These are phyloP conservation scores for Pleurotus tuber-regium DNA, from an alignment of 768 basidiomycete genomes.

Conservation along the genomic window DNA sequence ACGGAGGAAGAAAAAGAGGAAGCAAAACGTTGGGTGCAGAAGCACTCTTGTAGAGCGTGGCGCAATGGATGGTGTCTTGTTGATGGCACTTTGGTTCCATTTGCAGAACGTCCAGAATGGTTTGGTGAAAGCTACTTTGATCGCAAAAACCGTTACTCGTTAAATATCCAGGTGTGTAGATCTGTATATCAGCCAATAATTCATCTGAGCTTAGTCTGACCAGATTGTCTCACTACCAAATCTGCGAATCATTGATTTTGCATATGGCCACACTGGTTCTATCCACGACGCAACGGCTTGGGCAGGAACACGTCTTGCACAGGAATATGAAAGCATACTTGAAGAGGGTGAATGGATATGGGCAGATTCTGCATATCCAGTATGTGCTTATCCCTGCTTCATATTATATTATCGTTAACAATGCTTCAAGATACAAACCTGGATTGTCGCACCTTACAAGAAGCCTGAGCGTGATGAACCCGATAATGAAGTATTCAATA, in stretches of 20 bases:
- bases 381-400: constrained; percentile 16
- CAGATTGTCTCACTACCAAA: constrained; percentile 32
- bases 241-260: constrained; percentile 33
- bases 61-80: constrained; percentile 32
- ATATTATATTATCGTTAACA: not conserved
- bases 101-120: constrained; percentile 27
- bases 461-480: constrained; percentile 20
- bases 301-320: constrained; percentile 17
- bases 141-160: constrained; percentile 34
- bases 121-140: constrained; percentile 37
- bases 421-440: constrained; percentile 17
- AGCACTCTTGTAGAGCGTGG: constrained; percentile 31
- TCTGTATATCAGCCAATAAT: too few relatives aligned
- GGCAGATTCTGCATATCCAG: constrained; percentile 40
- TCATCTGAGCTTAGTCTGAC: constrained; percentile 20
- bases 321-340: constrained; percentile 20
- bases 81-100: constrained; percentile 37
- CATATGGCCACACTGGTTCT: constrained; percentile 26
- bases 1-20: constrained; percentile 30
- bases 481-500: constrained; percentile 30
- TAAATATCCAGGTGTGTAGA: constrained; percentile 36
- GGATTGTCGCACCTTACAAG: constrained; percentile 26
- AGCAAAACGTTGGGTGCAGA: constrained; percentile 36
- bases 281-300: constrained; percentile 32
- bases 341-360: constrained; percentile 31